Evolutionary conservation across 768 basidiomycete genomes (phyloP).

Genomic region (Lactarius sanguifluus): DNA sequence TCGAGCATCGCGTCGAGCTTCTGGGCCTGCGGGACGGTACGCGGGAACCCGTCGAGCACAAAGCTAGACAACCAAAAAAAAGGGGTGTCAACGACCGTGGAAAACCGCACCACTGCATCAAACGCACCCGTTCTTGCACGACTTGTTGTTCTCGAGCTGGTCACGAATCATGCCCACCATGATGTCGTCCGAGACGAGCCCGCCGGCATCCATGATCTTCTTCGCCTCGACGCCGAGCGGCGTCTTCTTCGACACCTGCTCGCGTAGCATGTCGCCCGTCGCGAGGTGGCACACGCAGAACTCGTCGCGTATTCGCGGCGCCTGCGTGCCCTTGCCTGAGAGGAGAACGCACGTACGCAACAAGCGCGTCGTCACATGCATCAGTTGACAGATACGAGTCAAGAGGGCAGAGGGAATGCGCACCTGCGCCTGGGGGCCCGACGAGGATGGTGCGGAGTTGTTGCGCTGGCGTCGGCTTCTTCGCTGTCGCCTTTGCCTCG

Average conservation of each 20-base stretch:
- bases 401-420: constrained; percentile 33
- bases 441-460: constrained; percentile 90
- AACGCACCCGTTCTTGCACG: constrained; percentile 92
- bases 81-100: neutral
- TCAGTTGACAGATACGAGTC: no score
- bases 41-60: constrained; percentile 98
- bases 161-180: constrained; percentile 98
- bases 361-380: no score
- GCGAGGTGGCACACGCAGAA: constrained; percentile 98
- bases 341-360: neutral
- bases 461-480: constrained; percentile 57
- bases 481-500: constrained; percentile 59
- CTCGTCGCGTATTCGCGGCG: constrained; percentile 85
- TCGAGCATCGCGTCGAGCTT: constrained; percentile 93
- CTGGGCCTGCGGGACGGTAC: constrained; percentile 94
- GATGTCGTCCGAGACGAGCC: constrained; percentile 94
- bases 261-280: constrained; percentile 97
- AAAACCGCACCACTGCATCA: no score
- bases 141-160: constrained; percentile 89
- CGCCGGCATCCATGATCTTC: constrained; percentile 96
- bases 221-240: constrained; percentile 88
- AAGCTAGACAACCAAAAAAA: constrained; percentile 60
- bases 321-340: constrained; percentile 97
- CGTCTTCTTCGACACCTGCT: constrained; percentile 87
- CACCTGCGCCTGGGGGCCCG: constrained; percentile 97